Evolutionary conservation across 371 early-diverging fungal species (phyloP).

Genomic region (Lichtheimia hyalospora): DNA sequence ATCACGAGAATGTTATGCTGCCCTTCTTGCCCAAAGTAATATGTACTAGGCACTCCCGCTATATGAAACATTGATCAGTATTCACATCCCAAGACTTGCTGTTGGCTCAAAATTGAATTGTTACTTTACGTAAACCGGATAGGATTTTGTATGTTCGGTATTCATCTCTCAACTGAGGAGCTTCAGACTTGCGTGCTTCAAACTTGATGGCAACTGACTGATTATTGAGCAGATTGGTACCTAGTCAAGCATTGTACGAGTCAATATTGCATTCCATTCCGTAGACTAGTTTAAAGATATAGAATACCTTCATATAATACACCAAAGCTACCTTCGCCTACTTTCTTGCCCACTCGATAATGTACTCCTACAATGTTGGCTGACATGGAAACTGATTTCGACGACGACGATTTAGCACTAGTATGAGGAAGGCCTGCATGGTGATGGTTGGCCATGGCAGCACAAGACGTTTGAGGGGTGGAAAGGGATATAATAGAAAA

Average conservation of each 20-base stretch:
- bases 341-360: constrained; percentile 91
- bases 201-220: constrained; percentile 85
- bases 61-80: constrained; percentile 49
- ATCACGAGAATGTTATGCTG: constrained; percentile 94
- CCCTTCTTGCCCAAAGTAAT: constrained; percentile 96
- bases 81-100: neutral
- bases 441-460: constrained; percentile 9
- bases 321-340: constrained; percentile 97
- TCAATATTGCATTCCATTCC: neutral
- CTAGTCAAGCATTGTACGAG: constrained; percentile 8
- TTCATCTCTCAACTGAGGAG: constrained; percentile 88
- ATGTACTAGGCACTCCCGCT: constrained; percentile 72
- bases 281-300: neutral
- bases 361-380: constrained; percentile 86
- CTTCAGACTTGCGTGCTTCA: constrained; percentile 81
- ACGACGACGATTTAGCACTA: neutral
- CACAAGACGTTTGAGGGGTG: neutral
- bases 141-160: constrained; percentile 82
- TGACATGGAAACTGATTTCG: constrained; percentile 5
- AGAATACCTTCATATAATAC: constrained; percentile 93
- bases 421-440: constrained; percentile 3
- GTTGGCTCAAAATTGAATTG: constrained; percentile 63
- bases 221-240: constrained; percentile 65
- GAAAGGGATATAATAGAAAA: neutral
- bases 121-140: constrained; percentile 56